Evolutionary conservation across 495 filamentous ascomycete species (phyloP), one percentile per base, ranked within the genome.

Genomic region (Talaromyces thailandensis): DNA sequence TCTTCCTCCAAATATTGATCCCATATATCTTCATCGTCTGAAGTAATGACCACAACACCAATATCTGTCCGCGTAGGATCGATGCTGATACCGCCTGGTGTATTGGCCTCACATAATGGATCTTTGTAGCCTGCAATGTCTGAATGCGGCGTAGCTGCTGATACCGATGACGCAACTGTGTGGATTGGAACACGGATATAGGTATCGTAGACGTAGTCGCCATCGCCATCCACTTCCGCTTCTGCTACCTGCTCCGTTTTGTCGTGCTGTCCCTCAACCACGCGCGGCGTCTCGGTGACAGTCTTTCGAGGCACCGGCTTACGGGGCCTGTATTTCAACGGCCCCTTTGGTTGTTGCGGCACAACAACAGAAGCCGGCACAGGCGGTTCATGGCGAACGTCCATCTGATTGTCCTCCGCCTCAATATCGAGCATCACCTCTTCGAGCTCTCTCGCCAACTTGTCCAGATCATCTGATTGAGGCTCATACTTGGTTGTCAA

Each of bases 141-240:
- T 23, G 55, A 29, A 48, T 23, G 55, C 21, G 29, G 26, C 28
- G 55, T 21, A 21, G 26, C 55, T 31, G 0, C 29, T 35, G 55
- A 32, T 18, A 25, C 24, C 18, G 55, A 60, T 63, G 65, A 12
- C 67, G 69, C 7, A 45, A 64, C 68, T 2, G 71, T 66, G 16
- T 28, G 32, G n/a, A 80, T 55, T 18, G 75, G 78, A 16, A 69
- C 70, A 11, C 81, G 80, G 21, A 87, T 75, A 66, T 85, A 88
- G 8, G 80, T 84, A 65, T 88, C 86, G 69, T 85, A 84, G 53
- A 87, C 83, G 68, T 82, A 88, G 51, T 84, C 81, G n/a, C 65
- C 72, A 9, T 86, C 83, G 37, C 62, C 59, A 40, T 64, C 37
- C 21, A 25, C 26, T 60, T 51, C 40, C 9, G 50, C 23, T 7